phyloP scores from a whole-genome alignment of 495 filamentous ascomycete genomes.

The Annulohypoxylon bovei region DNA sequence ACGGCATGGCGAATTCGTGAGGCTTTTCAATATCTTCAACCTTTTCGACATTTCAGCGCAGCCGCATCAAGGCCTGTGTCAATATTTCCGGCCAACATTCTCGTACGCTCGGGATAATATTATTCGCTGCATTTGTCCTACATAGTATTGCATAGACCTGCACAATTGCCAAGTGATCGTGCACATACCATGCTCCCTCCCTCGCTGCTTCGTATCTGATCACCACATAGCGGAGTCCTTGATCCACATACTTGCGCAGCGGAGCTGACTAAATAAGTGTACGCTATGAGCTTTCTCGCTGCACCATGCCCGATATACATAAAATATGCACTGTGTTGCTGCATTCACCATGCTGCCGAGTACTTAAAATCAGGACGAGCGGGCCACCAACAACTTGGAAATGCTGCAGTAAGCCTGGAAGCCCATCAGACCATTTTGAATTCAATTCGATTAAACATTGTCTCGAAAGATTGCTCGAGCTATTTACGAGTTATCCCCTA shows the following conservation, averaged over 20 bases:
- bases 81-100: conserved; percentile 1
- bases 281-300: not conserved
- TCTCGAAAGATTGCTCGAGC: conserved; percentile 42
- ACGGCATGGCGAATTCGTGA: not conserved
- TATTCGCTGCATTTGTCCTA: not conserved
- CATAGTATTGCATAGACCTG: no score
- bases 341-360: not conserved
- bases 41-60: not conserved
- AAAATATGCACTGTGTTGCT: conserved; percentile 15
- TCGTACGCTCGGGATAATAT: not conserved
- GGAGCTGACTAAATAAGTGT: conserved; percentile 21
- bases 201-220: conserved; percentile 34
- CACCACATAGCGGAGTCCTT: conserved; percentile 9
- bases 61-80: not conserved
- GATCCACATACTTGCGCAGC: conserved; percentile 28
- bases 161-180: conserved; percentile 12
- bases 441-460: conserved; percentile 40
- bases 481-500: conserved; percentile 39
- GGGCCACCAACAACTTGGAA: conserved; percentile 2
- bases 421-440: conserved; percentile 10
- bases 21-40: not conserved
- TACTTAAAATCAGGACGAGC: not conserved
- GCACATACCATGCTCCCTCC: not conserved
- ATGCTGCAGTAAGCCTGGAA: conserved; percentile 9
- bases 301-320: not conserved